A percentile compares a stretch with the other conserved stretches of the same genome.
Evolutionary conservation across 148 eudicot species (phyloP).

Genomic region (Cornus kousa): DNA sequence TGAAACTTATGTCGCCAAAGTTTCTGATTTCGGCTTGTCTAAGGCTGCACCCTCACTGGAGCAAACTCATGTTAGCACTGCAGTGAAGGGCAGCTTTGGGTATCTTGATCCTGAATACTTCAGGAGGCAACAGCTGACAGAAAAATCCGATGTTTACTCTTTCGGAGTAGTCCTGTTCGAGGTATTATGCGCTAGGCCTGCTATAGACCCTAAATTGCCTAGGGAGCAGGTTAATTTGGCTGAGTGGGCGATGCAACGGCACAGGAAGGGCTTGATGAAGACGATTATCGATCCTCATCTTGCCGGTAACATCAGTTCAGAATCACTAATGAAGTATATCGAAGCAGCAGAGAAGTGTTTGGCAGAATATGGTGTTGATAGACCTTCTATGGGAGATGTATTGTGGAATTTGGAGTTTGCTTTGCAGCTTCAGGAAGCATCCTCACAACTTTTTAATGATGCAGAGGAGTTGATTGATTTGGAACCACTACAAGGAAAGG

Average conservation of each 20-base stretch:
- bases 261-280: conserved; percentile 45
- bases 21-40: conserved; percentile 63
- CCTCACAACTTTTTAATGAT: conserved; percentile 23
- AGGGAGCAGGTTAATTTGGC: conserved; percentile 64
- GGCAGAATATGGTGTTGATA: conserved; percentile 60
- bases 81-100: conserved; percentile 68
- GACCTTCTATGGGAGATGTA: conserved; percentile 75
- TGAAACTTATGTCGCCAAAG: conserved; percentile 58
- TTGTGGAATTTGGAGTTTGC: conserved; percentile 70
- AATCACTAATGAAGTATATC: conserved; percentile 44
- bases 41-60: conserved; percentile 54
- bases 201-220: conserved; percentile 57
- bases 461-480: conserved; percentile 35
- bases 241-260: conserved; percentile 59
- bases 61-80: conserved; percentile 65
- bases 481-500: conserved; percentile 13
- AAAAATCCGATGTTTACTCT: conserved; percentile 67
- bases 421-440: conserved; percentile 57
- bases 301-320: conserved; percentile 36
- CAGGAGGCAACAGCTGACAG: conserved; percentile 58
- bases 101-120: conserved; percentile 70
- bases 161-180: conserved; percentile 66
- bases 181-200: conserved; percentile 56
- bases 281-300: conserved; percentile 51
- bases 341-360: conserved; percentile 73